Percentiles rank a stretch among this genome's conserved stretches.
Conservation (phyloP, 176 grass and related monocot species). For the Pharus latifolius region DNA sequence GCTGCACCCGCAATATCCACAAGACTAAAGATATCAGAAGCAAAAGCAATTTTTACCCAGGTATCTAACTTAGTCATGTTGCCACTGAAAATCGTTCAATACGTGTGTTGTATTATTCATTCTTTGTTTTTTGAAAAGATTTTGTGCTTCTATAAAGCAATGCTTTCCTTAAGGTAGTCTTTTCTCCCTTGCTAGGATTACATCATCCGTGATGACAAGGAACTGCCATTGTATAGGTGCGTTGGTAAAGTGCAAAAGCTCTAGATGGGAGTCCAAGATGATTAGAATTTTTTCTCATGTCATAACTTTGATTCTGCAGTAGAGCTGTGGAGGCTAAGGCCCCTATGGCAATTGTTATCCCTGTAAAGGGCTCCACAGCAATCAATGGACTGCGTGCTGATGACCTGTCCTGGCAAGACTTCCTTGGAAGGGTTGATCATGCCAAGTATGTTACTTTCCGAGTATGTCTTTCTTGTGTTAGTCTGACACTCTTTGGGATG, state of each 20-base stretch:
- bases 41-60: constrained; percentile 98
- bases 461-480: constrained; percentile 6
- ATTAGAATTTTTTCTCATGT: constrained; percentile 27
- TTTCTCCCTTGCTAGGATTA: constrained; percentile 70
- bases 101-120: background rate
- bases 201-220: constrained; percentile 80
- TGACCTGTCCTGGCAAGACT: constrained; percentile 86
- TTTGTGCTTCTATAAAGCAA: background rate
- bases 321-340: constrained; percentile 77
- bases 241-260: background rate
- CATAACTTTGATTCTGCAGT: constrained; percentile 46
- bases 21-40: constrained; percentile 74
- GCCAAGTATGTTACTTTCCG: constrained; percentile 36
- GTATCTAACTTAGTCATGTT: constrained; percentile 20
- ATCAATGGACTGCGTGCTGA: constrained; percentile 48
- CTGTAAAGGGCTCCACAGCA: constrained; percentile 43
- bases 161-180: background rate
- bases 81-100: background rate
- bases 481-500: background rate
- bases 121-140: background rate
- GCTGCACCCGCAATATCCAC: constrained; percentile 69
- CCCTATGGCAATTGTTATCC: constrained; percentile 67
- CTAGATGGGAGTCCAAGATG: background rate
- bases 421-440: constrained; percentile 52
- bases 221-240: constrained; percentile 84